Percentiles rank a stretch among this genome's conserved stretches.
Evolutionary conservation across 495 filamentous ascomycete species (phyloP).

Genomic region (Penicillium goetzii): DNA sequence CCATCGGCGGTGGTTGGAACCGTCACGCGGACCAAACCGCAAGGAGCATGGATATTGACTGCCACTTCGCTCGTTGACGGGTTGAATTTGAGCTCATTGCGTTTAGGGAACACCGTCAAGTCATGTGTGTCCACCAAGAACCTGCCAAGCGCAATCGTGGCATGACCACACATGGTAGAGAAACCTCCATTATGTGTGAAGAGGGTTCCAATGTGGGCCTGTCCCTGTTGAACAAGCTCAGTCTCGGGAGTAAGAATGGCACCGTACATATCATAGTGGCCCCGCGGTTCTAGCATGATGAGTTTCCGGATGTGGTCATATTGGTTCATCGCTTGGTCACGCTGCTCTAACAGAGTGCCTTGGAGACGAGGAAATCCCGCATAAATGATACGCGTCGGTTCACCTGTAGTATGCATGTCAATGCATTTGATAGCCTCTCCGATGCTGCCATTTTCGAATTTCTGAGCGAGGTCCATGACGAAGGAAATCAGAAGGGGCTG

Average conservation of each 20-base stretch:
- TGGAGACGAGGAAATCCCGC: constrained; percentile 21
- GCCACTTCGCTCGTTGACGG: not conserved
- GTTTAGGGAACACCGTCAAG: constrained; percentile 17
- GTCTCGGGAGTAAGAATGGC: constrained; percentile 27
- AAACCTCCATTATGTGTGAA: constrained; percentile 73
- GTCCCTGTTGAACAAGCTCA: constrained; percentile 21
- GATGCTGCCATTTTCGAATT: constrained; percentile 5
- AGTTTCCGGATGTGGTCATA: constrained; percentile 25
- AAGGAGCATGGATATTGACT: constrained; percentile 25
- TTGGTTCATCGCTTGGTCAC: constrained; percentile 26
- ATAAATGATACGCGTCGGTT: constrained; percentile 31
- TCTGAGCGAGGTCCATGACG: constrained; percentile 3
- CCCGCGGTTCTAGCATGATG: constrained; percentile 31
- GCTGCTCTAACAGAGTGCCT: constrained; percentile 27
- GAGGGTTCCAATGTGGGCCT: constrained; percentile 23
- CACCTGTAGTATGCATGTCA: constrained; percentile 34
- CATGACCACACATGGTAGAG: constrained; percentile 70
- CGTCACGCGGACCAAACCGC: constrained; percentile 23
- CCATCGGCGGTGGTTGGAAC: constrained; percentile 22
- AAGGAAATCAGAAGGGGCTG: not conserved
- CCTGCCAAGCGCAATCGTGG: constrained; percentile 41
- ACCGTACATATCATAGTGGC: constrained; percentile 34
- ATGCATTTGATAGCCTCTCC: constrained; percentile 21
- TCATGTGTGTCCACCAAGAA: constrained; percentile 30
- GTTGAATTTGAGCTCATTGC: constrained; percentile 16